Conservation (phyloP, 495 filamentous ascomycete species). For the Pseudotulostoma volvatum region DNA sequence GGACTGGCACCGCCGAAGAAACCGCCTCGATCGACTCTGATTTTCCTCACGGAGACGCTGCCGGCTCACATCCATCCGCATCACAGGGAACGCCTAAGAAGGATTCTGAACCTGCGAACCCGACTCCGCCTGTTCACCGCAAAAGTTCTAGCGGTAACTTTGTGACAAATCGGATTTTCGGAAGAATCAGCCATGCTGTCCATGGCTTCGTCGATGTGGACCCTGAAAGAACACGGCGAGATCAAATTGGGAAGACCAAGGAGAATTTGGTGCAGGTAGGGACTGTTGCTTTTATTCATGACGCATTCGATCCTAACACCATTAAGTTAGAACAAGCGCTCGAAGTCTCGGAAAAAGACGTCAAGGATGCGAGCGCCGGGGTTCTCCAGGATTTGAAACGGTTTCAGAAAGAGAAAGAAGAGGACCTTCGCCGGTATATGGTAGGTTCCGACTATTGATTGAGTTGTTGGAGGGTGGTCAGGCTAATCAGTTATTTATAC, state of each 20-base stretch:
- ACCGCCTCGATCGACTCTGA: conserved; percentile 82
- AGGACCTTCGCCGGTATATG: conserved; percentile 87
- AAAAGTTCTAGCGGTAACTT: conserved; percentile 65
- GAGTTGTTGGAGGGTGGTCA: too few species aligned
- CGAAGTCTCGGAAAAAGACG: conserved; percentile 71
- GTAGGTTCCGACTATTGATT: too few species aligned
- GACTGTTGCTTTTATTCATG: conserved; percentile 1
- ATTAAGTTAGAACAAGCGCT: conserved; percentile 76
- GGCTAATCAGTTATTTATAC: too few species aligned
- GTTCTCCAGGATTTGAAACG: conserved; percentile 77
- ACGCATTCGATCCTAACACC: neutral
- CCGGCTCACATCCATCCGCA: conserved; percentile 45
- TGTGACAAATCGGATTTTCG: conserved; percentile 86
- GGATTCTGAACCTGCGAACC: conserved; percentile 17
- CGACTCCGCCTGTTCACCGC: conserved; percentile 32
- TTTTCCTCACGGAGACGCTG: conserved; percentile 68
- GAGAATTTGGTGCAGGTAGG: conserved; percentile 50
- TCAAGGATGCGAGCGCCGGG: conserved; percentile 73
- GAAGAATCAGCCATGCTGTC: conserved; percentile 81
- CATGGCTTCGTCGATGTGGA: conserved; percentile 94
- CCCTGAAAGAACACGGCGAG: conserved; percentile 77
- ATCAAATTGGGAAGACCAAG: conserved; percentile 87
- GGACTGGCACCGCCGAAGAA: conserved; percentile 38
- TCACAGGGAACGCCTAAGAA: conserved; percentile 21
- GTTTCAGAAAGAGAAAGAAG: conserved; percentile 89